Base-by-base conservation (phyloP, 331 rosid genomes). In the Acacia concinna region DNA sequence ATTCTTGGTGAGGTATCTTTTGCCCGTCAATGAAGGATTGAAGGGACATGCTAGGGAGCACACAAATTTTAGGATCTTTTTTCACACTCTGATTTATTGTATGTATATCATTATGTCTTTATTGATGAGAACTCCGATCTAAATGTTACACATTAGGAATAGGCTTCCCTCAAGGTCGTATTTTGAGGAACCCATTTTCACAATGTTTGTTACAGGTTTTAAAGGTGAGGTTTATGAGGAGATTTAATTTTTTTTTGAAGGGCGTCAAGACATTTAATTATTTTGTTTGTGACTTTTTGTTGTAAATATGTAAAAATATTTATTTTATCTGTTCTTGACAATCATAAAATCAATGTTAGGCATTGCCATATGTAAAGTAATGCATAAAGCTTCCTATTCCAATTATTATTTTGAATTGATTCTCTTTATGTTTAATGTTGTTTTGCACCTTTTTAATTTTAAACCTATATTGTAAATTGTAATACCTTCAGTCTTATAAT, bases 21-120 rank as follows among this genome's bases (percentile, higher is more conserved):
- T 77, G 32, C 76, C 81, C 62, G 43, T 72, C 70, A 72, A 41
- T 67, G 56, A 76, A 44, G 72, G 72, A 81, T 62, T 30, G 38
- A 14, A 30, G 68, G 68, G 49, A 68, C 41, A 27, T 8, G 11
- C 3, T 38, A 67, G 72, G 54, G 52, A 14, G 34, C 14, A 28
- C 70, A 35, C n/a, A 27, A 18, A 46, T 38, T 71, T 67, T 77
- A 54, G 14, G 43, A 56, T 47, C 25, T 68, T 79, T 25, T 65
- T 78, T 65, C 31, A 79, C 86, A 76, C 67, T 23, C 31, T 49
- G 37, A 38, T 56, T 65, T 59, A 15, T 69, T 81, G 63, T 81
- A 78, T 81, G 63, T 81, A 78, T 81, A 70, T 77, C 23, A 44
- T 44, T 5, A 30, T 38, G 28, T 30, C 73, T 60, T 71, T 72